These are phyloP conservation scores for Aphanomyces stellatus DNA, from an alignment of 352 stramenopile genomes.

Conservation along the genomic window DNA sequence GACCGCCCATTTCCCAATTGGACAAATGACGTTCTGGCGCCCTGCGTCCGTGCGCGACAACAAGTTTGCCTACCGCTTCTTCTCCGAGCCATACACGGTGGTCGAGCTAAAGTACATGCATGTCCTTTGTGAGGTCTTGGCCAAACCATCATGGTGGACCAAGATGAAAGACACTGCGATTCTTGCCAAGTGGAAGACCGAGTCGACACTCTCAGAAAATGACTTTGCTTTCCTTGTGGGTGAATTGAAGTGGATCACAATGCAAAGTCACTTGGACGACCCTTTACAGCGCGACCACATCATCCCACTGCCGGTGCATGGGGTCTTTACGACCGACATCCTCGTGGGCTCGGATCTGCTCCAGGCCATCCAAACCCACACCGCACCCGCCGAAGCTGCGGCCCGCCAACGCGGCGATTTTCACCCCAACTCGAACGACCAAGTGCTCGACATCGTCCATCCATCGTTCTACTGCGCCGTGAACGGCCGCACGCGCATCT, in stretches of 20 bases:
- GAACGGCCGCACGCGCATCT: constrained; percentile 24
- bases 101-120: constrained; percentile 15
- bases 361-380: constrained; percentile 28
- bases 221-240: constrained; percentile 12
- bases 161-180: constrained; percentile 28
- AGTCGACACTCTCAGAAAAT: not conserved
- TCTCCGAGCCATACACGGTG: constrained; percentile 3
- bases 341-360: constrained; percentile 23
- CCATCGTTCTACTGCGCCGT: constrained; percentile 57
- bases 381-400: constrained; percentile 25
- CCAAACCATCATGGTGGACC: constrained; percentile 35
- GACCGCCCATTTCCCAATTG: too few species aligned
- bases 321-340: not conserved
- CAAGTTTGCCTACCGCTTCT: not conserved
- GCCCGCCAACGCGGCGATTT: constrained; percentile 34
- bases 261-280: constrained; percentile 24
- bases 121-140: constrained; percentile 23
- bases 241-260: constrained; percentile 27
- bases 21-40: not conserved
- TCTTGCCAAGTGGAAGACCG: constrained; percentile 25
- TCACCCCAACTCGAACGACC: constrained; percentile 37
- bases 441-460: constrained; percentile 50
- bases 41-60: not conserved
- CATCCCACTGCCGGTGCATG: not conserved
- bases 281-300: not conserved